A percentile compares a stretch with the other conserved stretches of the same genome.
These are phyloP conservation scores for Fusarium globosum DNA, from an alignment of 2,329 filamentous ascomycete genomes.

Conservation along the genomic window DNA sequence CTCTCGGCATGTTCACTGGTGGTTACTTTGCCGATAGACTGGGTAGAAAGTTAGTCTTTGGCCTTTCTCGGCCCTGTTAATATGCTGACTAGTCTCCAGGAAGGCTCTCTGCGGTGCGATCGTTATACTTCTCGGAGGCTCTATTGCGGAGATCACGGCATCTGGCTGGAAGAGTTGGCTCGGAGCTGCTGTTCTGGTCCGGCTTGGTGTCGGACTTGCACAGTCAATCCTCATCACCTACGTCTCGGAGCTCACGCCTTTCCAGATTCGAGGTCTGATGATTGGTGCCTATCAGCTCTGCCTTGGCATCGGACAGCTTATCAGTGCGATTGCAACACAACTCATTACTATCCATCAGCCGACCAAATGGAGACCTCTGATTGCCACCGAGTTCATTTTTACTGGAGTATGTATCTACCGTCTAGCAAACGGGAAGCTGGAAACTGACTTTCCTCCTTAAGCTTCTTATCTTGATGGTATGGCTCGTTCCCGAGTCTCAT, in stretches of 20 bases:
- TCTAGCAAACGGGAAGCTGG: not conserved
- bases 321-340: not conserved
- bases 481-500: not conserved
- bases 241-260: conserved; percentile 18
- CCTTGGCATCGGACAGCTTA: not conserved
- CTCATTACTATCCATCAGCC: not conserved
- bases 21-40: not conserved
- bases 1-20: not conserved
- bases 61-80: too few relatives aligned
- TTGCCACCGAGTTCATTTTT: not conserved
- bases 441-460: not conserved
- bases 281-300: conserved; percentile 19
- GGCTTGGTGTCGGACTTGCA: not conserved
- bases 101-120: not conserved
- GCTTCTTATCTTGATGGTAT: not conserved
- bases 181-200: not conserved
- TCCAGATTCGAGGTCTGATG: conserved; percentile 22
- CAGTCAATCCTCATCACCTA: conserved; percentile 21
- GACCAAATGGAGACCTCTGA: not conserved
- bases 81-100: not conserved
- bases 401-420: not conserved
- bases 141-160: not conserved
- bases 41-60: not conserved
- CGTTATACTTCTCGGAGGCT: not conserved
- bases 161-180: not conserved